Evolutionary conservation across 2,329 filamentous ascomycete genomes (phyloP).

Genomic region (Fusarium oligoseptatum): DNA sequence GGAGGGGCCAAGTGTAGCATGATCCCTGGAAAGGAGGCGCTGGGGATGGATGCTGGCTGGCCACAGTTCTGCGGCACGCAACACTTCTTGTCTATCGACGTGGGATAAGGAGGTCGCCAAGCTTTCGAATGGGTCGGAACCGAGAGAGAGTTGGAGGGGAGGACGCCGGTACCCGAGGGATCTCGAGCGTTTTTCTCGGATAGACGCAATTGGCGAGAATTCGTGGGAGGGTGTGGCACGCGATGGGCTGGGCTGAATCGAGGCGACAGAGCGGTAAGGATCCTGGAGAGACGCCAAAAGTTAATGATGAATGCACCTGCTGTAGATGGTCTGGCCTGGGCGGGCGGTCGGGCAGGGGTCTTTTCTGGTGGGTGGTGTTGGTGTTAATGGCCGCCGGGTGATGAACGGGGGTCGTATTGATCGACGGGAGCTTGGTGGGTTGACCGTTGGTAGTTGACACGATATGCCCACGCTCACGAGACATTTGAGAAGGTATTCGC

Average conservation of each 20-base stretch:
- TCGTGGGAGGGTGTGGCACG: neutral
- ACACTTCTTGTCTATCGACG: neutral
- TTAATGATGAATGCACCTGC: conserved; percentile 31
- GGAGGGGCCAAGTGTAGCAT: neutral
- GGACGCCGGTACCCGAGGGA: conserved; percentile 26
- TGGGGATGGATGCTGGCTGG: conserved; percentile 2
- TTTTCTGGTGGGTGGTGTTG: conserved; percentile 16
- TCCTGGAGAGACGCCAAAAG: conserved; percentile 20
- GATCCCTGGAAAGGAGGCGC: neutral
- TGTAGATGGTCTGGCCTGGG: conserved; percentile 32
- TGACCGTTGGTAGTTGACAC: conserved; percentile 1
- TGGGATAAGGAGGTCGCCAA: neutral
- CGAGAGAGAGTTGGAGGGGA: conserved; percentile 17
- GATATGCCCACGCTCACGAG: neutral
- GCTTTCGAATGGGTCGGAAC: conserved; percentile 9
- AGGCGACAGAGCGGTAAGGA: conserved; percentile 27
- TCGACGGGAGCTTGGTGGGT: neutral
- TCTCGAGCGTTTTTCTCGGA: neutral
- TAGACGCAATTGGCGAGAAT: conserved; percentile 3
- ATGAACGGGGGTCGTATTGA: conserved; percentile 12
- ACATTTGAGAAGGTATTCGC: neutral
- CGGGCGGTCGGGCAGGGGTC: conserved; percentile 23
- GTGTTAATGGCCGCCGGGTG: conserved; percentile 1
- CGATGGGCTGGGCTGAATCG: conserved; percentile 18
- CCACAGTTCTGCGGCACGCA: neutral